Evolutionary conservation across 129 eudicot genomes (phyloP), one percentile per base, ranked within the genome.

Genomic region (Centella asiatica): DNA sequence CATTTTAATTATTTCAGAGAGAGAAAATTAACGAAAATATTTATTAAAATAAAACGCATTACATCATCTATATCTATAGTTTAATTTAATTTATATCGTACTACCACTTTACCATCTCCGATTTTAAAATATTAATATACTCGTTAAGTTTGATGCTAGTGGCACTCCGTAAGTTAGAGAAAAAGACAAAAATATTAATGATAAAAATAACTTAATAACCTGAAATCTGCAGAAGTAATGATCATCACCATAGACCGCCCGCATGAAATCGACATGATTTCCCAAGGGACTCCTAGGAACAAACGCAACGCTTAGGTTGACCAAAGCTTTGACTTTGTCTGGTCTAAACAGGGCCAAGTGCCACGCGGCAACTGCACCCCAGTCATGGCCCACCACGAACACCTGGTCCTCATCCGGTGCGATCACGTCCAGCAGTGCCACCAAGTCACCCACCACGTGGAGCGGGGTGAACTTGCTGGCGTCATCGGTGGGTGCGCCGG

Each of bases 361-460:
- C 60, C 60, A 55, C 0, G 40, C 60, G 1, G 28, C 28, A 1
- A 1, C 5, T 23, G 40, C 60, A 2, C 60, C 60, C 60, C 60
- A 55, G 9, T 55, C 60, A 55, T 55, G 60, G n/a, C 37, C 60
- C 60, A 55, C 60, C 24, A 29, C 40, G n/a, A 13, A 55, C 60
- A 55, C 60, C 60, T n/a, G n/a, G n/a, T 55, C 8, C 15, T 55
- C 60, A 5, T 27, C 32, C 5, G 60, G 60, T 17, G 60, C 39
- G 9, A 55, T 29, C 14, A 55, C 60, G 19, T 55, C 60, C 24
- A 55, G 11, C 60, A 55, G 32, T 6, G 60, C 39, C 39, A 55
- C 60, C 9, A 55, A 4, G 40, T 55, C 60, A 15, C 60, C 60
- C 3, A 55, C 60, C 9, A 25, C 20, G 32, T 55, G 19, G 2